phyloP scores from a whole-genome alignment of 129 eudicot genomes.

The Pulicaria dysenterica region DNA sequence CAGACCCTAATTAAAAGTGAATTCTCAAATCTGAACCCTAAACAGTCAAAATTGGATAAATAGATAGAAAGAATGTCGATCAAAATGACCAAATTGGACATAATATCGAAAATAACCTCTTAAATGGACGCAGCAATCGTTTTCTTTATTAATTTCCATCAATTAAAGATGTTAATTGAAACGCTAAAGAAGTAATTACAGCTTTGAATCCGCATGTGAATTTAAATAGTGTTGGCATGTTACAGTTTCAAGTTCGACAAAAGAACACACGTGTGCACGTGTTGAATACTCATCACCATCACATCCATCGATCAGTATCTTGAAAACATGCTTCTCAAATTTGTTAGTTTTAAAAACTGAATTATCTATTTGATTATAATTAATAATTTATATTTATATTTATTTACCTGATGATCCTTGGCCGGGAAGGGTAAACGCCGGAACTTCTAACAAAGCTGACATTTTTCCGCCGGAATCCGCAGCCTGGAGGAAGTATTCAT shows the following conservation, averaged over 20 bases:
- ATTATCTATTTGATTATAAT: background rate
- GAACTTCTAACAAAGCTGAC: slow-evolving; percentile 67
- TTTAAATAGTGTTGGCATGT: slow-evolving; percentile 26
- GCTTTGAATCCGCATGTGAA: slow-evolving; percentile 27
- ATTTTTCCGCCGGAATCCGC: slow-evolving; percentile 74
- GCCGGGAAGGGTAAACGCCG: slow-evolving; percentile 49
- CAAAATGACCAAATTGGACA: no score
- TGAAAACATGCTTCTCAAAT: slow-evolving; percentile 24
- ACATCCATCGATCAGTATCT: background rate
- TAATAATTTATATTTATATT: background rate
- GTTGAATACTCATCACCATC: slow-evolving; percentile 34
- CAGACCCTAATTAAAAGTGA: no score
- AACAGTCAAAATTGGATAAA: no score
- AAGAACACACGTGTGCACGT: slow-evolving; percentile 37
- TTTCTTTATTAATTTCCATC: no score
- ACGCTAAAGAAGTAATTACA: background rate
- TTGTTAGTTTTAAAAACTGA: background rate
- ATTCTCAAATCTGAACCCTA: no score
- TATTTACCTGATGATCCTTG: slow-evolving; percentile 58
- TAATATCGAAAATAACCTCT: no score
- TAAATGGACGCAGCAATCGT: no score
- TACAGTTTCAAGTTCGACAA: slow-evolving; percentile 21
- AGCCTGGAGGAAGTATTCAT: slow-evolving; percentile 80
- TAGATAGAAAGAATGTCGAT: no score
- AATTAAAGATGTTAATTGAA: background rate